Evolutionary conservation across 192 early-diverging fungal species (phyloP).

Genomic region (Helicostylum pulchrum): DNA sequence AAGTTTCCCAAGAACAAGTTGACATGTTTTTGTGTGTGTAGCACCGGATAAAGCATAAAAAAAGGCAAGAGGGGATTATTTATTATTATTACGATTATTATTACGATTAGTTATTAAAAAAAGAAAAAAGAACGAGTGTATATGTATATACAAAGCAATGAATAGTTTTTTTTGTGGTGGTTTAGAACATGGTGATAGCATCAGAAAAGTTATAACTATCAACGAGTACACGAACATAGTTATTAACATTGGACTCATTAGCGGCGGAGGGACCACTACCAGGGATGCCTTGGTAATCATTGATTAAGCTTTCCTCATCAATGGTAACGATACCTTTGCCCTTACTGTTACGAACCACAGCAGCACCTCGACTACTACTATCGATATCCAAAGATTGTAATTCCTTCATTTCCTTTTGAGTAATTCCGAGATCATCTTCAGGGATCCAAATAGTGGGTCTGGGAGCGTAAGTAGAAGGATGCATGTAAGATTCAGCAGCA

Average conservation of each 20-base stretch:
- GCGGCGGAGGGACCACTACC: neutral
- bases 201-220: conserved; percentile 24
- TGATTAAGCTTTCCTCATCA: conserved; percentile 21
- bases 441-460: conserved; percentile 52
- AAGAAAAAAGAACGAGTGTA: no score
- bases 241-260: conserved; percentile 5
- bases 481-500: conserved; percentile 41
- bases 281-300: conserved; percentile 21
- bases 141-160: no score
- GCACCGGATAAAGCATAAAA: no score
- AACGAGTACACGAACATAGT: conserved; percentile 21
- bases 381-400: conserved; percentile 30
- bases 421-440: conserved; percentile 41
- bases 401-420: conserved; percentile 31
- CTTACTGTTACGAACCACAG: conserved; percentile 18
- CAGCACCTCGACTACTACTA: conserved; percentile 34
- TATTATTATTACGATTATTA: no score
- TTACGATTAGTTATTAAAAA: no score
- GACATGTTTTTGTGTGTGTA: no score
- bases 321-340: conserved; percentile 23
- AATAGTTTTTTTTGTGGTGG: no score
- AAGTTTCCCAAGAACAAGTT: no score
- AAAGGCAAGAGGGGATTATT: no score
- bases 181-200: conserved; percentile 10
- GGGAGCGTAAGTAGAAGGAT: conserved; percentile 35